Evolutionary conservation across 495 filamentous ascomycete genomes (phyloP), one percentile per base, ranked within the genome.

Genomic region (Xylaria flabelliformis): DNA sequence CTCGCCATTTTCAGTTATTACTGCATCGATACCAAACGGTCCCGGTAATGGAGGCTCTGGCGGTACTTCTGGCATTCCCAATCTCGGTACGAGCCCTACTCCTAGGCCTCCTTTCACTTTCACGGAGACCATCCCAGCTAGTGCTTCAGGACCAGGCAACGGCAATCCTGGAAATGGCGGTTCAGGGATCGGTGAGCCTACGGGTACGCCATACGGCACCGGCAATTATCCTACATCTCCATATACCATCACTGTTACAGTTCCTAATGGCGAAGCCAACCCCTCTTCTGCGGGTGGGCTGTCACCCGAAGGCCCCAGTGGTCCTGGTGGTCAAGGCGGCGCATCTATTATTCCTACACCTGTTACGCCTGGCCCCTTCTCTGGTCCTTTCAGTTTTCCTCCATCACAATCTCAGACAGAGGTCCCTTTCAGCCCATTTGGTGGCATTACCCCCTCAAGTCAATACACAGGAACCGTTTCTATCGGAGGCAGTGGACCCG

Each of bases 331-430:
- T n/a, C 76, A 73, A 74, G 72, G 76, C 39, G 72, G 68, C 24
- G 46, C 69, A 59, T 62, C 76, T 12, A 26, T 67, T 6, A 69
- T 69, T 29, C 66, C 9, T 17, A 51, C 67, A 39, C 67, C 73
- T 21, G 65, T 74, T 59, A 69, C 71, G 39, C 74, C 74, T 3
- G 76, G 74, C 50, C 74, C 76, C 69, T 78, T 78, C 32, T 70
- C 74, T 17, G 73, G 74, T 39, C 70, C 76, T 65, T 78, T 78
- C 50, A 73, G 76, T 39, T 61, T 73, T 50, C 76, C 76, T 21
- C 74, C 76, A 55, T 76, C 74, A 9, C 74, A 75, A 41, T 70
- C 67, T 67, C 72, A 78, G 44, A 69, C 39, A 21, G 67, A 62
- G 29, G 7, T 4, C 15, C 39, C 67, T 62, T 46, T 59, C n/a